A percentile compares a stretch with the other conserved stretches of the same genome.
Conservation (phyloP, 129 eudicot genomes). For the Dittrichia graveolens region DNA sequence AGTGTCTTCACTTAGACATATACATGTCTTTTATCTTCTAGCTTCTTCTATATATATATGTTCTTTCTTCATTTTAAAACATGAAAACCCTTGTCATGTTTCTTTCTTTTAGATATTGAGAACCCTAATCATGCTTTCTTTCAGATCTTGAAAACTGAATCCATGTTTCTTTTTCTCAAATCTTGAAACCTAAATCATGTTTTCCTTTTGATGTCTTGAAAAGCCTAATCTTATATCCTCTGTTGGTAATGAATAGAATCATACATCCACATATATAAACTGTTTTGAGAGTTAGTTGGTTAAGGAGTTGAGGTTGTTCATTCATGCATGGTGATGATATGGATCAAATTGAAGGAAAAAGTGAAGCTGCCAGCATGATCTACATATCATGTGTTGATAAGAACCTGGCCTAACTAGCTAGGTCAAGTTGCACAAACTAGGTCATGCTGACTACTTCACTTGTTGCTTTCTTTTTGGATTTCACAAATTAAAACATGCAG, state of each 20-base stretch:
- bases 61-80: slow-evolving; percentile 8
- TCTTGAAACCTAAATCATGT: slow-evolving; percentile 2
- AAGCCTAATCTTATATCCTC: not conserved
- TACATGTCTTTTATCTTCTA: slow-evolving; percentile 5
- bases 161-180: not conserved
- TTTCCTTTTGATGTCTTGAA: not conserved
- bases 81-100: not conserved
- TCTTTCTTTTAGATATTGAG: not conserved
- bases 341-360: slow-evolving; percentile 36
- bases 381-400: not conserved
- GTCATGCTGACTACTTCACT: slow-evolving; percentile 33
- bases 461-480: slow-evolving; percentile 36
- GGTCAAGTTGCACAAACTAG: not conserved
- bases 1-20: not conserved
- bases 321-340: slow-evolving; percentile 22
- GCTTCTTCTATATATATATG: slow-evolving; percentile 2
- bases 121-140: slow-evolving; percentile 6
- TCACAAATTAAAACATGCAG: not conserved
- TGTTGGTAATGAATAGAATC: not conserved
- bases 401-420: not conserved
- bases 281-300: not conserved
- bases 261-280: not conserved
- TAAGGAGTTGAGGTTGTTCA: slow-evolving; percentile 7
- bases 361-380: slow-evolving; percentile 50
- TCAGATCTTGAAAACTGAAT: not conserved